Base-by-base conservation (phyloP, 2,329 filamentous ascomycete genomes). In the Sporothrix luriei region DNA sequence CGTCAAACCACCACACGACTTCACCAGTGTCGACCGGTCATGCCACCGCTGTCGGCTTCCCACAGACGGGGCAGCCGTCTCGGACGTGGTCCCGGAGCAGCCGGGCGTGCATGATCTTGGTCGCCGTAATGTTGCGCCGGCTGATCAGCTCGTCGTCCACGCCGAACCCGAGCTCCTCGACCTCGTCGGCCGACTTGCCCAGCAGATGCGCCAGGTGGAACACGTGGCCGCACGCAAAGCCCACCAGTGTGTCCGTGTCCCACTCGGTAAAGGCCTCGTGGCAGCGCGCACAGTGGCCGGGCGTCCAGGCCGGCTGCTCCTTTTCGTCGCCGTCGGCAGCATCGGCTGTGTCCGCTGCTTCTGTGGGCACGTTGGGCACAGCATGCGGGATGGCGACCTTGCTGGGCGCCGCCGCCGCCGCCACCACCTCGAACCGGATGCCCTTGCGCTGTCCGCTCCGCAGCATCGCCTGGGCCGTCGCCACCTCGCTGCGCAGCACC, bases 401-500 rank as follows among this genome's bases (percentile, higher is more conserved):
- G 29, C 16, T 48, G 73, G 46, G 75, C 11, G 84, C 77, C 1
- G 85, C 78, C 7, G 97, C 87, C 74, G 46, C 75, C 11, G 84
- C 77, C 1, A 85, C 78, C 7, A 97, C 87, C 74, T 97, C 91
- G 74, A 98, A 98, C 76, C 94, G 96, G 77, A 99, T 92, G 0
- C 91, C 95, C 73, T 89, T 91, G 66, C 90, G 88, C 77, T 96
- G 92, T 0, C 94, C 93, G 16, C 84, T 87, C 0, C 94, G 88
- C 24, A 98, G 82, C 4, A 88, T 89, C 66, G 90, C 90, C 86
- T 98, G 97, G 0, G 91, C 93, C 4, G 87, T 84, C 0, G 90
- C 90, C 0, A 99, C 94, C 79, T 99, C 95, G 70, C 94, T 93
- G 66, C 91, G 85, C 54, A 98, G 83, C 0, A 98, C 94, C 68